Conservation (phyloP, 2,329 filamentous ascomycete genomes). For the Plenodomus lindquistii region DNA sequence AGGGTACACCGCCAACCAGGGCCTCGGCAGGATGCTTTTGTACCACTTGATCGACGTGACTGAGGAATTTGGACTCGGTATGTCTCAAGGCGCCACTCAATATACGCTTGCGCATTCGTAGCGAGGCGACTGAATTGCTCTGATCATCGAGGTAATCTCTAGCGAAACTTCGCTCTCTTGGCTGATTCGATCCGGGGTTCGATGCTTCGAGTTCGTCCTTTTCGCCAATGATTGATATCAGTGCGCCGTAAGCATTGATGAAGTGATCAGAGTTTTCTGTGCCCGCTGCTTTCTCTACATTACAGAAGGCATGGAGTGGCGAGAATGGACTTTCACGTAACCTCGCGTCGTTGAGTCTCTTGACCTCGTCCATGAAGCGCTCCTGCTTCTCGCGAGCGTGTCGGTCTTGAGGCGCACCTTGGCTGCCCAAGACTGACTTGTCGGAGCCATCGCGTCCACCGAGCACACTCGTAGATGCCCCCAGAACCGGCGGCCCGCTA, state of each 20-base stretch:
- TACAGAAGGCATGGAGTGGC: constrained; percentile 74
- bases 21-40: constrained; percentile 85
- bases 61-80: constrained; percentile 79
- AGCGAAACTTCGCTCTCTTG: constrained; percentile 76
- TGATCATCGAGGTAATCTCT: constrained; percentile 76
- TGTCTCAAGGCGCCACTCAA: constrained; percentile 77
- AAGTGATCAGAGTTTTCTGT: constrained; percentile 76
- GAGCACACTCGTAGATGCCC: constrained; percentile 64
- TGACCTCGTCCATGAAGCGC: constrained; percentile 78
- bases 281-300: constrained; percentile 70
- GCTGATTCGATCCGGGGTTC: constrained; percentile 62
- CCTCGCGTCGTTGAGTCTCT: constrained; percentile 74
- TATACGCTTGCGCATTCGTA: constrained; percentile 76
- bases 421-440: constrained; percentile 53
- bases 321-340: constrained; percentile 69
- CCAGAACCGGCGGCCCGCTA: constrained; percentile 81
- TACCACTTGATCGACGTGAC: constrained; percentile 76
- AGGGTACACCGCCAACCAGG: constrained; percentile 84
- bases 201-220: constrained; percentile 55
- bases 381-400: constrained; percentile 82
- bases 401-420: constrained; percentile 68
- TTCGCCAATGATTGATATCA: constrained; percentile 79
- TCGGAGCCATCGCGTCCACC: constrained; percentile 68
- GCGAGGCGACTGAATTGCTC: constrained; percentile 64
- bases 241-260: constrained; percentile 78